Conservation (phyloP, 2,329 filamentous ascomycete genomes). For the Epichloe sibirici region DNA sequence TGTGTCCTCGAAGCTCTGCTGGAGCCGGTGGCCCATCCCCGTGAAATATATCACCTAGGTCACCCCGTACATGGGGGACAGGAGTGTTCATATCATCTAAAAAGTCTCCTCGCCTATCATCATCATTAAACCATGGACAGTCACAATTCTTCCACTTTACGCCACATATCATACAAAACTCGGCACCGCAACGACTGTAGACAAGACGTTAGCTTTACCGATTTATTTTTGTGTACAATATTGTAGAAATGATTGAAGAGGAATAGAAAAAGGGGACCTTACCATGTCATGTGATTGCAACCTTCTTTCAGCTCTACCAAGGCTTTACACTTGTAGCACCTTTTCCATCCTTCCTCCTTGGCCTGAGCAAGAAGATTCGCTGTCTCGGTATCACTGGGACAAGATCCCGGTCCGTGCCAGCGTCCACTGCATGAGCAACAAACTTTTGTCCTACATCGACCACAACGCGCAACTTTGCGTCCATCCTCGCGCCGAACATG, state of each 20-base stretch:
- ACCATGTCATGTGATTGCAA: constrained; percentile 84
- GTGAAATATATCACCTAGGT: constrained; percentile 9
- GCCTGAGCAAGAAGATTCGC: constrained; percentile 51
- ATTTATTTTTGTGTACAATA: neutral
- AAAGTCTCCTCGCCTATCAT: constrained; percentile 39
- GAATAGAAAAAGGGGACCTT: constrained; percentile 17
- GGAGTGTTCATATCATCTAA: constrained; percentile 41
- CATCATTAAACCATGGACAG: constrained; percentile 68
- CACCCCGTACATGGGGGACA: constrained; percentile 19
- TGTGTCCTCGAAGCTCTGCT: constrained; percentile 15
- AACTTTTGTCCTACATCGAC: constrained; percentile 59
- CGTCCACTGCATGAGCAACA: constrained; percentile 62
- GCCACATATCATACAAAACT: constrained; percentile 83
- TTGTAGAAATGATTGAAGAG: neutral
- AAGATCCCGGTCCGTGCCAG: constrained; percentile 59
- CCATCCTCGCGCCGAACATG: constrained; percentile 48
- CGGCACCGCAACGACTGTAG: constrained; percentile 57
- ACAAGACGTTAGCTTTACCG: neutral
- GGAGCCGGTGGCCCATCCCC: constrained; percentile 17
- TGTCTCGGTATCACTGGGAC: constrained; percentile 58
- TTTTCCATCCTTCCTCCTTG: constrained; percentile 58
- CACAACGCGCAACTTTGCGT: constrained; percentile 57
- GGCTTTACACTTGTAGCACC: constrained; percentile 60
- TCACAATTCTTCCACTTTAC: constrained; percentile 72
- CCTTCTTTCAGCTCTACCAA: constrained; percentile 72